These are phyloP conservation scores for Sideroxylon spinosum DNA, from an alignment of 179 eudicot genomes.

Conservation along the genomic window DNA sequence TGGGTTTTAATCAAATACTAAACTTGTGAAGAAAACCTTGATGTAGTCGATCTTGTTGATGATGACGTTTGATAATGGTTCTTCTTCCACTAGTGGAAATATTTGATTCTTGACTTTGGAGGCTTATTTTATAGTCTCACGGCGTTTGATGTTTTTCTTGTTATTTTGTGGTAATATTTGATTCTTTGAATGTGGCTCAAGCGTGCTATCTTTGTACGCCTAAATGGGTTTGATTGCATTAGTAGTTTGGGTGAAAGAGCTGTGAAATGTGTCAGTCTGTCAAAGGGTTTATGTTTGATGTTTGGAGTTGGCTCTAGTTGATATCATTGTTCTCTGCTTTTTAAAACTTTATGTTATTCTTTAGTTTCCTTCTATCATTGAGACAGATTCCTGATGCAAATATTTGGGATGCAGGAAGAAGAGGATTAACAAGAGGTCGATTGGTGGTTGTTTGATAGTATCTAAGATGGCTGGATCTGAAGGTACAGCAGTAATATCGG, in stretches of 20 bases:
- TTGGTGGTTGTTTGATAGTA: slow-evolving; percentile 11
- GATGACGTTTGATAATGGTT: no score
- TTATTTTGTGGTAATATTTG: background rate
- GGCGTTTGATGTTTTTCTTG: slow-evolving; percentile 7
- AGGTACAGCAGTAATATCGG: slow-evolving; percentile 31
- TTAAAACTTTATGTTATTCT: background rate
- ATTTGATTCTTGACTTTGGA: background rate
- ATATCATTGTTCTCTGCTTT: background rate
- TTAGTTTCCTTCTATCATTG: background rate
- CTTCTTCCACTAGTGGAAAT: no score
- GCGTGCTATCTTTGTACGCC: background rate
- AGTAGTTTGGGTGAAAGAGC: background rate
- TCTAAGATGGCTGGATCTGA: slow-evolving; percentile 48
- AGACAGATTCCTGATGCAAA: slow-evolving; percentile 14
- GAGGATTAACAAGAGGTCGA: slow-evolving; percentile 17
- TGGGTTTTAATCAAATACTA: background rate
- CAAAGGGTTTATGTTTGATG: no score
- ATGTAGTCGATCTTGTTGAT: background rate
- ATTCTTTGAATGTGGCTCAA: background rate
- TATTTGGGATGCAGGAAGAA: slow-evolving; percentile 26
- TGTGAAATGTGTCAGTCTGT: background rate
- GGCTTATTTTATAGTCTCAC: background rate
- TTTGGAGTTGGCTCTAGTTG: slow-evolving; percentile 3
- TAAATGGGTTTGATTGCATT: background rate
- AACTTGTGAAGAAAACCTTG: background rate